Conservation (phyloP, 2,329 filamentous ascomycete species). For the Talaromyces islandicus region DNA sequence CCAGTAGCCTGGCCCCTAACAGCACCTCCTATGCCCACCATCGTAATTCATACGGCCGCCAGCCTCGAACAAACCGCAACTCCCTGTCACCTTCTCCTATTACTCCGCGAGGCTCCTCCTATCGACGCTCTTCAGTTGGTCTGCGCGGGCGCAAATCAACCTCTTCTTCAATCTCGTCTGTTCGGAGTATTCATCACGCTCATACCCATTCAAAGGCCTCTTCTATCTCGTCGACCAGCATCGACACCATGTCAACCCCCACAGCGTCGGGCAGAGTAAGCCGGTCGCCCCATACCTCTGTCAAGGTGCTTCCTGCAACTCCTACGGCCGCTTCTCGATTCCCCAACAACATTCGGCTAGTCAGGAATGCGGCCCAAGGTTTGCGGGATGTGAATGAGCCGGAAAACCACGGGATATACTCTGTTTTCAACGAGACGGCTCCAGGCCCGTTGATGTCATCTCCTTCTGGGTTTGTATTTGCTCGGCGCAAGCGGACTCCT, state of each 20-base stretch:
- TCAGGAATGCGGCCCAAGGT: slow-evolving; percentile 47
- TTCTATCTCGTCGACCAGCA: slow-evolving; percentile 78
- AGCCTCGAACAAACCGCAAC: slow-evolving; percentile 50
- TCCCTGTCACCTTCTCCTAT: slow-evolving; percentile 81
- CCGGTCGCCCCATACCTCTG: slow-evolving; percentile 77
- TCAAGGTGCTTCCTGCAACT: slow-evolving; percentile 92
- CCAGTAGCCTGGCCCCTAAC: slow-evolving; percentile 37
- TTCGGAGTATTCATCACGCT: slow-evolving; percentile 84
- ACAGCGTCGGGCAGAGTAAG: slow-evolving; percentile 59
- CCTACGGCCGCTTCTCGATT: slow-evolving; percentile 67
- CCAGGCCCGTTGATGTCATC: slow-evolving; percentile 33
- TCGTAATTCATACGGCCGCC: slow-evolving; percentile 35
- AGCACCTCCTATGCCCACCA: slow-evolving; percentile 37
- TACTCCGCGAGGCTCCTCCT: slow-evolving; percentile 72
- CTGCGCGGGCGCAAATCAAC: slow-evolving; percentile 91
- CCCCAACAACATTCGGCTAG: slow-evolving; percentile 78
- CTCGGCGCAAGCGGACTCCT: slow-evolving; percentile 38
- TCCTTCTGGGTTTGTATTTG: slow-evolving; percentile 40
- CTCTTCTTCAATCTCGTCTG: slow-evolving; percentile 87
- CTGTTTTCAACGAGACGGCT: slow-evolving; percentile 32
- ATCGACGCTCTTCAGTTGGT: slow-evolving; percentile 75
- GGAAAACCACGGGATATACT: slow-evolving; percentile 19
- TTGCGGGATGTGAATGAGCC: slow-evolving; percentile 21
- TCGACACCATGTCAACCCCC: slow-evolving; percentile 62
- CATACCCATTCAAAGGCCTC: slow-evolving; percentile 91